Percentiles rank a stretch among this genome's conserved stretches.
Evolutionary conservation across 306 rosid genomes (phyloP).

Genomic region (Gleditsia sinensis): DNA sequence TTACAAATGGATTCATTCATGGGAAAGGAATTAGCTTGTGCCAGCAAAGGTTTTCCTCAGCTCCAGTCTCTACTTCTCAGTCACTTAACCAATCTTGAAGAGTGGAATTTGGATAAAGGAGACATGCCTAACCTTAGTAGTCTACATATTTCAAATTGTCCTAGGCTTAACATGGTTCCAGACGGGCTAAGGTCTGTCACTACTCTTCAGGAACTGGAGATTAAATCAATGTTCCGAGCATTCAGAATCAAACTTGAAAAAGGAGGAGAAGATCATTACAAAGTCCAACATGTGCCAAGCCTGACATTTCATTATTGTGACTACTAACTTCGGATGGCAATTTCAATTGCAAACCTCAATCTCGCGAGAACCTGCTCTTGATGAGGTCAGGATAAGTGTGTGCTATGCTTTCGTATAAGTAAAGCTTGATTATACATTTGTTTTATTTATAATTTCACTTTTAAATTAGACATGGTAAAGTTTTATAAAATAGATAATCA

Average conservation of each 20-base stretch:
- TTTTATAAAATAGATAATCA: too few species aligned
- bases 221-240: conserved; percentile 37
- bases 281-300: conserved; percentile 49
- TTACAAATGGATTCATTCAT: conserved; percentile 32
- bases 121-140: conserved; percentile 45
- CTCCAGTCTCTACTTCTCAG: conserved; percentile 36
- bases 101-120: conserved; percentile 55
- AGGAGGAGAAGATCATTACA: conserved; percentile 55
- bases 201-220: conserved; percentile 42
- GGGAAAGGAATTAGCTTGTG: conserved; percentile 40
- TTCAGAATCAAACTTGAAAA: conserved; percentile 44
- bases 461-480: too few species aligned
- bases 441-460: too few species aligned
- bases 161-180: conserved; percentile 42
- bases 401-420: too few species aligned
- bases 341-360: neutral
- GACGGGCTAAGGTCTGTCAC: conserved; percentile 47
- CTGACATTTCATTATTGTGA: conserved; percentile 42
- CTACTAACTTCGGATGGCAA: conserved; percentile 28
- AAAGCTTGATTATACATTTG: too few species aligned
- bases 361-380: neutral
- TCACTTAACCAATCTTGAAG: conserved; percentile 28
- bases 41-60: conserved; percentile 42
- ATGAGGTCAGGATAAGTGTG: neutral
- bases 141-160: conserved; percentile 33